Evolutionary conservation across 768 basidiomycete species (phyloP), one percentile per base, ranked within the genome.

Genomic region (Saitozyma sp.): DNA sequence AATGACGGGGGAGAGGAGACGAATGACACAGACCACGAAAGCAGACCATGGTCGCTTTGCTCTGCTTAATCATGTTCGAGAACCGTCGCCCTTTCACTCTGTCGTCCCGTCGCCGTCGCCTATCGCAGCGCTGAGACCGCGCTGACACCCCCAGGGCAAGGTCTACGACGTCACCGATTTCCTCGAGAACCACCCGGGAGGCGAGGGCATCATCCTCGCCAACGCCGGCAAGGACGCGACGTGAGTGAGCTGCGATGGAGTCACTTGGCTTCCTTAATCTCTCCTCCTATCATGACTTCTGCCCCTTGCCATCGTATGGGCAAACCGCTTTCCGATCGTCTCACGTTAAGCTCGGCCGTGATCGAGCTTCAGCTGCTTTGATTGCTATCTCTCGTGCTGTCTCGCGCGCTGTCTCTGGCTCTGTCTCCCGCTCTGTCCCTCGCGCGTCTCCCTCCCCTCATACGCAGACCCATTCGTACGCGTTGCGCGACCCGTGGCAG

Each of bases 161-260:
- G 70, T 77, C 13, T 79, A 79, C 65, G 76, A 79, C 56, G 77
- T 81, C 16, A 80, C 81, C 1, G 74, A 79, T 13, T 81, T 81
- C 65, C 50, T 81, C 38, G 69, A 75, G 38, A 53, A 66, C 10
- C 79, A 81, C 63, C 79, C 78, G 6, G 79, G 79, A n/a, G 79
- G 79, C 19, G 65, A 69, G 8, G 71, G 62, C 14, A 72, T 79
- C 17, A 76, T 79, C 61, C 50, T 79, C 9, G 63, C 70, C 3
- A 72, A 80, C 52, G 74, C 79, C 29, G 80, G 80, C 4, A 73
- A 79, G 53, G 80, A 81, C 58, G 79, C 79, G 1, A 78, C 80
- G 76, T 78, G 54, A 66, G 78, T 68, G n/a, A 6, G 9, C 17
- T 9, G 14, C 19, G 8, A 46, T 5, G 29, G 2, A 5, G 2